phyloP scores from a whole-genome alignment of 2,329 filamentous ascomycete species.

The Blastomyces emzantsi region DNA sequence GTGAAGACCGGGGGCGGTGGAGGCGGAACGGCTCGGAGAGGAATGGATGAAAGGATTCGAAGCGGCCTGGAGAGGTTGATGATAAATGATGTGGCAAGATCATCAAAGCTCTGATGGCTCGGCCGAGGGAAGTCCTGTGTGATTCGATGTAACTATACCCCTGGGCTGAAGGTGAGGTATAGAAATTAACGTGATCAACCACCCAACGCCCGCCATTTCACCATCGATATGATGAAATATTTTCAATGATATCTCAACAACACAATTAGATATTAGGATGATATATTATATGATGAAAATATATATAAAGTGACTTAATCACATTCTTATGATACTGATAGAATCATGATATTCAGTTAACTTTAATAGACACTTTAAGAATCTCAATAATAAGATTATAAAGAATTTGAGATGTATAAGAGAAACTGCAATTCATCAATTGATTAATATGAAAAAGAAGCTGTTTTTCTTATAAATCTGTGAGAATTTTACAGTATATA shows the following conservation, averaged over 20 bases:
- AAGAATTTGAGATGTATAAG: too few species aligned
- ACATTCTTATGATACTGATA: too few species aligned
- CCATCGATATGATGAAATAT: too few species aligned
- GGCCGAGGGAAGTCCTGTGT: not conserved
- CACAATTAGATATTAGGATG: too few species aligned
- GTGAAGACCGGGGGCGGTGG: slow-evolving; percentile 41
- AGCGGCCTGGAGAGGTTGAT: slow-evolving; percentile 51
- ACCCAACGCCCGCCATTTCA: too few species aligned
- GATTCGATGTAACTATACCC: not conserved
- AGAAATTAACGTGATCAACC: not conserved
- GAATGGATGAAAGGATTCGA: slow-evolving; percentile 34
- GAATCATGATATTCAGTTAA: too few species aligned
- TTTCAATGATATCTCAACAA: too few species aligned
- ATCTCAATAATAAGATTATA: too few species aligned
- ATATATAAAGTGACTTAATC: too few species aligned
- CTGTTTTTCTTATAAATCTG: not conserved
- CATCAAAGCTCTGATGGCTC: slow-evolving; percentile 6
- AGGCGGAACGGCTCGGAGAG: slow-evolving; percentile 16
- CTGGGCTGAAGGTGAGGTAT: not conserved
- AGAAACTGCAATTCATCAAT: too few species aligned
- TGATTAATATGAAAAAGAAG: not conserved
- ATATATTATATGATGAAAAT: too few species aligned
- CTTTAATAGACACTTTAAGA: too few species aligned
- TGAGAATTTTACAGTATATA: not conserved
- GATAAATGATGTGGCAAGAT: slow-evolving; percentile 22